A percentile compares a stretch with the other conserved stretches of the same genome.
These are phyloP conservation scores for Dichotomocladium elegans DNA, from an alignment of 371 early-diverging fungal genomes.

Conservation along the genomic window DNA sequence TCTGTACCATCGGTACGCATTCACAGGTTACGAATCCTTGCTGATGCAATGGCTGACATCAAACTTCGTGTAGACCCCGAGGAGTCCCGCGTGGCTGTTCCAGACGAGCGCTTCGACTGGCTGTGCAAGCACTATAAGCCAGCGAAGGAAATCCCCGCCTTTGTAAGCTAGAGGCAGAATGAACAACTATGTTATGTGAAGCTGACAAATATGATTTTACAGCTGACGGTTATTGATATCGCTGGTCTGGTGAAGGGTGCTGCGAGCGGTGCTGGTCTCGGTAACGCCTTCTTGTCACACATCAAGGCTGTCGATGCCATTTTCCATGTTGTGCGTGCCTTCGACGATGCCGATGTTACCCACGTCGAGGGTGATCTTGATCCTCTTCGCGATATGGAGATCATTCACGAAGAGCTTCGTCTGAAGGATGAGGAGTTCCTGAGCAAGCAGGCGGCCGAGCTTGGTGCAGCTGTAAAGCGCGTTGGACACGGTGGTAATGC, in stretches of 20 bases:
- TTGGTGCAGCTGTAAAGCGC: conserved; percentile 55
- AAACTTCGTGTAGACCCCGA: conserved; percentile 72
- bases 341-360: conserved; percentile 83
- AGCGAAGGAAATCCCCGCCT: conserved; percentile 66
- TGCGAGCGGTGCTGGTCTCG: conserved; percentile 88
- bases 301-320: conserved; percentile 98
- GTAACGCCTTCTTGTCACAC: conserved; percentile 98
- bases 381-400: conserved; percentile 93
- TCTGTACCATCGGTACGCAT: conserved; percentile 70
- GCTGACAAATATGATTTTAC: neutral
- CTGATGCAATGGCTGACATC: neutral
- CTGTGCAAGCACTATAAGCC: conserved; percentile 75
- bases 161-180: conserved; percentile 22
- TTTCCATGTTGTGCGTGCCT: conserved; percentile 96
- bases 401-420: conserved; percentile 95
- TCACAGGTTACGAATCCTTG: neutral
- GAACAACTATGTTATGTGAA: neutral
- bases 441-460: conserved; percentile 61
- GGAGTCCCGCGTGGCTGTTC: conserved; percentile 91
- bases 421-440: conserved; percentile 93
- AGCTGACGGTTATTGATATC: conserved; percentile 96
- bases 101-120: conserved; percentile 92
- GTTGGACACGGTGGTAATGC: conserved; percentile 76
- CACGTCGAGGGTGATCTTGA: conserved; percentile 97
- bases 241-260: conserved; percentile 99